Evolutionary conservation across 2,329 filamentous ascomycete genomes (phyloP), one percentile per base, ranked within the genome.

Genomic region (Lachnellula subtilissima): DNA sequence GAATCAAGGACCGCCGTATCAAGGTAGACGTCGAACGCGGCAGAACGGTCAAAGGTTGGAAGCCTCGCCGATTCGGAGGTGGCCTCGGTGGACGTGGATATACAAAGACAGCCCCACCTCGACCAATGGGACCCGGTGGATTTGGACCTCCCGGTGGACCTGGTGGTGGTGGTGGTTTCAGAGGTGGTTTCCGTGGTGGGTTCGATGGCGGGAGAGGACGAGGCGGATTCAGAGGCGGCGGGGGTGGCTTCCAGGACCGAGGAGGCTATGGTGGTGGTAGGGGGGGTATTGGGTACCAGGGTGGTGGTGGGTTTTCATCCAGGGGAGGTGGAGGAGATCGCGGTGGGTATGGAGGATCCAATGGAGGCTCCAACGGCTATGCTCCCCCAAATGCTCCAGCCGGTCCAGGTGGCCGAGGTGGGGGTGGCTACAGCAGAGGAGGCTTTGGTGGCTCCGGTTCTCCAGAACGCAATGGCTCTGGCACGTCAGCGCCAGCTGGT

Each of bases 1-100:
- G 87, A 65, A 96, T 99, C 76, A 95, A 91, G 72, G 92, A 95
- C 70, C 86, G 93, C 69, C 86, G 88, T 67, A 89, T 97, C 68
- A 85, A 96, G 70, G 91, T 97, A 68, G 94, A 99, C 71, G 93
- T 97, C 59, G 94, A 99, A 75, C 87, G 94, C 69, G 94, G 94
- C 64, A 88, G 94, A 65, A 97, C 94, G 35, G 91, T 97, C 42
- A 89, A 89, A 69, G 91, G 88, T 49, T 99, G 94, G 94, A 88
- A 89, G 69, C 94, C 94, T 59, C 87, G 89, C 64, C 87, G 94
- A 61, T 87, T 96, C 52, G 94, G 93, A 56, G 94, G 94, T 63
- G 94, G 94, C 48, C 83, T 97, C 2, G 94, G 94, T 60, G 93
- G 93, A 47, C 86, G 94, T 67, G 89, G 90, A 62, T 97, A 97